Evolutionary conservation across 2,329 filamentous ascomycete genomes (phyloP), one percentile per base, ranked within the genome.

Genomic region (Xylariaceae sp.): DNA sequence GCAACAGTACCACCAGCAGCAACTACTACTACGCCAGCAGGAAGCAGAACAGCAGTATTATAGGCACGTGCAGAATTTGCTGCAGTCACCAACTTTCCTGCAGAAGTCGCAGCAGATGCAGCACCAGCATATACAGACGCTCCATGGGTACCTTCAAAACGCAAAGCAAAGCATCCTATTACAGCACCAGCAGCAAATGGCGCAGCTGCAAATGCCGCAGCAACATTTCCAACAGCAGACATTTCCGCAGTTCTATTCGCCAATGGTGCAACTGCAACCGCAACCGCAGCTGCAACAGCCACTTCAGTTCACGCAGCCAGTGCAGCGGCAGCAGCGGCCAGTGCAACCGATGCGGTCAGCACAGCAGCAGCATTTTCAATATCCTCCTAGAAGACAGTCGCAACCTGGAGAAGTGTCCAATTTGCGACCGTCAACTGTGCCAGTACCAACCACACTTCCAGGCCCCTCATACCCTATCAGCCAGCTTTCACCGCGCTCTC

Each of bases 181-280:
- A 4, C 60, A 57, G 23, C 55, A 59, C 17, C 47, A 56, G 23
- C 62, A 60, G 30, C 60, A 59, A 45, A 61, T 65, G 7, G 51
- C 7, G 37, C 37, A 39, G 37, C 37, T 8, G 37, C 10, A 39
- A 7, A 39, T 39, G 47, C 39, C 15, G 18, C 37, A 61, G 23
- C 57, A 62, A 49, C 56, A 58, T 49, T 51, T 58, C 47, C 55
- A 62, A 39, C 55, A 62, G 15, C 53, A 64, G 17, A 39, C 53
- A 6, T 62, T 61, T 54, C 51, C 59, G 23, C 53, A 62, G 18
- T 61, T 65, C 10, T 51, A 51, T 6, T 17, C 47, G 30, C n/a
- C 45, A n/a, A 30, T 63, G 56, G 49, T 60, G 58, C 34, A 18
- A 49, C 7, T 15, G 34, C 44, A 45, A 1, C 45, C 56, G 6